Base-by-base conservation (phyloP, 805 yeast genomes). In the Saccharomycopsis malanga region DNA sequence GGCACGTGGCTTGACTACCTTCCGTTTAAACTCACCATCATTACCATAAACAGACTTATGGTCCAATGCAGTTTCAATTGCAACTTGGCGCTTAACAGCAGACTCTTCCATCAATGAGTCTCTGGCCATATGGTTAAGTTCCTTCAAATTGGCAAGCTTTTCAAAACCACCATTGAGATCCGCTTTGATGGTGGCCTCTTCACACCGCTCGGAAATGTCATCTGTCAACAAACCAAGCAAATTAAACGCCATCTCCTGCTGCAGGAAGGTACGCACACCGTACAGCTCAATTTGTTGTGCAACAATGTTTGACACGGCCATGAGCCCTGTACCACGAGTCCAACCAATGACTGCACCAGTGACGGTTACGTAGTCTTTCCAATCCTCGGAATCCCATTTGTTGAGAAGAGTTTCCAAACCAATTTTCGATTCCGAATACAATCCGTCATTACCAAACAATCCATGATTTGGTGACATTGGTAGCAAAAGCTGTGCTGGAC, bases 271-370 rank as follows among this genome's bases (percentile, higher is more conserved):
- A 71, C 98, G 85, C 42, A 93, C 97, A 61, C 98, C 98, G 52
- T 84, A 72, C 64, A 79, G 79, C 72, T 93, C 99, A 62, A 93
- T 86, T 57, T 97, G 97, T 71, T 89, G 96, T 53, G 99, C 96
- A 66, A 93, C 87, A 64, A 87, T 83, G 73, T 93, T 93, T 77
- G 93, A 93, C 58, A 83, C 97, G 61, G 88, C 76, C 99, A 93
- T 93, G 63, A 93, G 81, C 63, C 99, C 99, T 51, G 99, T 93
- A 69, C 99, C 99, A 77, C 99, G 87, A 55, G 99, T 93, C 99
- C 99, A 93, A 65, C 99, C 99, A 67, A 93, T 93, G 57, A 93
- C 77, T 39, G 98, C 97, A 74, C 99, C 99, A 69, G 97, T 89
- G 52, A 93, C 74, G 50, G 98, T 93, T 71, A 93, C 80, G 72